These are phyloP conservation scores for Adansonia grandidieri DNA, from an alignment of 441 rosid species.

Conservation along the genomic window DNA sequence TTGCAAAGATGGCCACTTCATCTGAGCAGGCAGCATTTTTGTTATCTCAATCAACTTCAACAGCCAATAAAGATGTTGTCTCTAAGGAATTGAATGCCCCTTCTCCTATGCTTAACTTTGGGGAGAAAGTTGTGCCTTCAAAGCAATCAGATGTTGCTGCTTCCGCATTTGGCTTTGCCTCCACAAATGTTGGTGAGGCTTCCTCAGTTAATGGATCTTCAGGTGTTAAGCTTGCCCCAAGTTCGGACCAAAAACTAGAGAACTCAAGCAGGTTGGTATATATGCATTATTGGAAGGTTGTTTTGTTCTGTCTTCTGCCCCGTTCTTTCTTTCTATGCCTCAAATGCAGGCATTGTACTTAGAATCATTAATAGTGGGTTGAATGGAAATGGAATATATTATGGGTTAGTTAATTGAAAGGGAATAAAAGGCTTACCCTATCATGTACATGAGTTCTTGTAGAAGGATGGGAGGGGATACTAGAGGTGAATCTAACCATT, in stretches of 20 bases:
- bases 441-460: neutral
- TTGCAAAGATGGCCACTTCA: constrained; percentile 35
- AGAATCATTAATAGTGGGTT: neutral
- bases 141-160: constrained; percentile 42
- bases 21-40: constrained; percentile 40
- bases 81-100: constrained; percentile 33
- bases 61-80: constrained; percentile 32
- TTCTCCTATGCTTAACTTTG: constrained; percentile 32
- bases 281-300: neutral
- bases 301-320: neutral
- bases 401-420: neutral
- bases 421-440: neutral
- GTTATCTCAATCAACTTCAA: constrained; percentile 38
- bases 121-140: constrained; percentile 32
- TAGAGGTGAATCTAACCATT: neutral
- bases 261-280: constrained; percentile 53
- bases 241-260: constrained; percentile 36
- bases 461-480: neutral
- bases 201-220: constrained; percentile 35
- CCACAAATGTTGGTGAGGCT: constrained; percentile 31
- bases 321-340: neutral
- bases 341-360: neutral
- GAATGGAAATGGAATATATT: neutral
- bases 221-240: constrained; percentile 29
- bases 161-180: constrained; percentile 33